Evolutionary conservation across 257 asterid genomes (phyloP).

Genomic region (Avicennia marina): DNA sequence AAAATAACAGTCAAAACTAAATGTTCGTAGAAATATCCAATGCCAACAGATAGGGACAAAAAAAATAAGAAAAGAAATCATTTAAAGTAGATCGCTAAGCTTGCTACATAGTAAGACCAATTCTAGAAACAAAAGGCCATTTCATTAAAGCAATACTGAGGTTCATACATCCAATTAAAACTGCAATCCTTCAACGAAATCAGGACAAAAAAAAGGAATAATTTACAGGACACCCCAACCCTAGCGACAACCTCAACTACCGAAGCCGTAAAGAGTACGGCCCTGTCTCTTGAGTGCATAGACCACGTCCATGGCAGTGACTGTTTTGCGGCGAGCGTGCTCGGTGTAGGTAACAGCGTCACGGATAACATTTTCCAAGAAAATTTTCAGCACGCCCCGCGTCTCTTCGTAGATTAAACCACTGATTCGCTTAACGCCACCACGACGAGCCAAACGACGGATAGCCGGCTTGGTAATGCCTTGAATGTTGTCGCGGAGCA

Average conservation of each 20-base stretch:
- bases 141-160: constrained; percentile 7
- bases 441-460: constrained; percentile 35
- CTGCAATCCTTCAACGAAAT: background rate
- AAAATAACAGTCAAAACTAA: background rate
- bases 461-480: too few species aligned
- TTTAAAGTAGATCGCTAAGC: background rate
- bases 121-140: background rate
- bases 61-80: too few species aligned
- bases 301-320: constrained; percentile 36
- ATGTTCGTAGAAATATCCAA: background rate
- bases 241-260: constrained; percentile 23
- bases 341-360: too few species aligned
- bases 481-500: constrained; percentile 34
- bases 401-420: constrained; percentile 32
- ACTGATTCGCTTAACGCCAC: constrained; percentile 34
- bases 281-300: constrained; percentile 39
- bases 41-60: background rate
- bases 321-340: too few species aligned
- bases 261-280: constrained; percentile 34
- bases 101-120: background rate
- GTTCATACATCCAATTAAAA: background rate
- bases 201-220: constrained; percentile 9
- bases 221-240: constrained; percentile 23
- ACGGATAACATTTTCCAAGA: too few species aligned
- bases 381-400: too few species aligned